Percentiles rank a stretch among this genome's conserved stretches.
Conservation (phyloP, 306 rosid genomes). For the Cucurbita ficifolia region DNA sequence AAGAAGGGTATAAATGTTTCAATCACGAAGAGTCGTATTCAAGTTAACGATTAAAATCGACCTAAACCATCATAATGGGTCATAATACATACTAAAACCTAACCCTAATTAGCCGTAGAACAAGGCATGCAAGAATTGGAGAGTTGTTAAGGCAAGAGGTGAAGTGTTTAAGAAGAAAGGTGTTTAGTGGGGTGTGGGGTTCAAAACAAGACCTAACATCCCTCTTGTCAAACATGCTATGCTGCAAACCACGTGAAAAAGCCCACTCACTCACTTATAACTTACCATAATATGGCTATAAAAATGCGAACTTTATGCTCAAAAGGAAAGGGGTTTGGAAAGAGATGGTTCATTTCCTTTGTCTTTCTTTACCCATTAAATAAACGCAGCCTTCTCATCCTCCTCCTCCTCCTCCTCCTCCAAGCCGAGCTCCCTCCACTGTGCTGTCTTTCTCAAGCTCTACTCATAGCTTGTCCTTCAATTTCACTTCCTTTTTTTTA, state of each 20-base stretch:
- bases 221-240: not conserved
- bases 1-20: not conserved
- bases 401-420: no score
- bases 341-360: not conserved
- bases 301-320: conserved; percentile 35
- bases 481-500: not conserved
- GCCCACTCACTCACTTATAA: conserved; percentile 18
- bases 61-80: not conserved
- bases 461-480: conserved; percentile 12
- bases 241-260: no score
- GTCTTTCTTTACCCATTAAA: conserved; percentile 24
- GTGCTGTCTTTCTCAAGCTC: conserved; percentile 55
- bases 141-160: not conserved
- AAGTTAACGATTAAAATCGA: not conserved
- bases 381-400: conserved; percentile 11
- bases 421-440: not conserved
- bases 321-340: conserved; percentile 17
- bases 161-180: not conserved
- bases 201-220: not conserved
- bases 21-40: no score
- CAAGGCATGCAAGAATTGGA: not conserved
- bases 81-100: not conserved
- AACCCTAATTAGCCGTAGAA: not conserved
- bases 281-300: conserved; percentile 28
- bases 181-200: conserved; percentile 1